Evolutionary conservation across 2,329 filamentous ascomycete species (phyloP), one percentile per base, ranked within the genome.

Genomic region (Cercospora sesami): DNA sequence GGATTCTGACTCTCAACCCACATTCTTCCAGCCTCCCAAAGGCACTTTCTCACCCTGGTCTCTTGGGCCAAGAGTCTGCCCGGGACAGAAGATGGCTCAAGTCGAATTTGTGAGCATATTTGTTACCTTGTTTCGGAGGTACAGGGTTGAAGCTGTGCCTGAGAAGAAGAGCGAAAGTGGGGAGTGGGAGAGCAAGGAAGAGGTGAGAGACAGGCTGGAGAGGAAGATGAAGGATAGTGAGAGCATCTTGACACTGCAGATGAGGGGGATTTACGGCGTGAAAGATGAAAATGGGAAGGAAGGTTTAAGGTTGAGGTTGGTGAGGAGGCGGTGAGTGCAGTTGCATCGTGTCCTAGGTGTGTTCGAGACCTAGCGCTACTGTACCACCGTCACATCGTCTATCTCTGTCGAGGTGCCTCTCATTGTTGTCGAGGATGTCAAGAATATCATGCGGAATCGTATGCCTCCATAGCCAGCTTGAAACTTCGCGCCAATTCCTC

Each of bases 71-170:
- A 74, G 85, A 5, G 75, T 83, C 4, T 87, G 85, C 72, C 84
- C 84, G 0, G 85, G 85, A 0, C 79, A 83, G 77, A 86, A 86
- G 72, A 84, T 87, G 79, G 79, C 84, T 1, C 83, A 87, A 75
- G 85, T 87, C 2, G 85, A 87, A 73, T 86, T 86, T 73, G 80
- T 82, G 4, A 81, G 80, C 12, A 80, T 83, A 2, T 72, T 87
- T 26, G 73, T 80, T 66, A 78, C 79, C 1, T 70, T 85, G 12
- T 72, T 77, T 28, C 58, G 73, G 18, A 66, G 64, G 51, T 65
- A 71, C 63, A 57, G 69, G 5, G 66, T 77, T 10, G 71, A 74
- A 30, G 74, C 70, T 18, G 71, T 74, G 26, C 61, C 69, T 18
- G 53, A 73, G 21, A 51, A 60, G 12, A 61, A 58, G 21, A n/a